Conservation (phyloP, 371 early-diverging fungal genomes). For the Gilbertella persicaria region DNA sequence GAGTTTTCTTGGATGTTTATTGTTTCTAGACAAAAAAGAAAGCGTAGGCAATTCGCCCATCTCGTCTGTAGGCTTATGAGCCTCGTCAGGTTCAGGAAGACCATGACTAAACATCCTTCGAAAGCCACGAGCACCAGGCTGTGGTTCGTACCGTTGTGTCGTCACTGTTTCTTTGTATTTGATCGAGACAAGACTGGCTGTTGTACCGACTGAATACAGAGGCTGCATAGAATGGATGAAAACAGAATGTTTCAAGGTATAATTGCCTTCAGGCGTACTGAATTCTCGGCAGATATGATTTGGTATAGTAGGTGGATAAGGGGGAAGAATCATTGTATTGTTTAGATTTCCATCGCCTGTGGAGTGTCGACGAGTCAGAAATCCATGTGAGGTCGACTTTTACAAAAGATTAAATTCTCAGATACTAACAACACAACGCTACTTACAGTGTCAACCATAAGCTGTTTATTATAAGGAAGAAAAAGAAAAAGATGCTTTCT, state of each 20-base stretch:
- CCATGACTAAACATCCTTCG: conserved; percentile 26
- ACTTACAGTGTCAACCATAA: conserved; percentile 27
- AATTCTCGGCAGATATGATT: conserved; percentile 43
- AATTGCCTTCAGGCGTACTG: conserved; percentile 57
- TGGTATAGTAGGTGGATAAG: conserved; percentile 41
- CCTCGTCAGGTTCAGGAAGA: too few species aligned
- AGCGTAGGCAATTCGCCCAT: conserved; percentile 33
- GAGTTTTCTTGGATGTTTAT: conserved; percentile 38
- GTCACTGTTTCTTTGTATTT: conserved; percentile 57
- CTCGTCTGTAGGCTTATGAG: conserved; percentile 14
- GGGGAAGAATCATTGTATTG: conserved; percentile 23
- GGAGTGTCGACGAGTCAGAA: conserved; percentile 40
- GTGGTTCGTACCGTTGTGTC: conserved; percentile 44
- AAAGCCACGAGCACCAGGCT: conserved; percentile 42
- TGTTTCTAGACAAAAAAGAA: conserved; percentile 35
- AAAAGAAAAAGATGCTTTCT: neutral
- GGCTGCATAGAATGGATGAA: conserved; percentile 53
- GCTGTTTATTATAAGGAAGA: neutral
- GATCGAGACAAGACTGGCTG: conserved; percentile 58
- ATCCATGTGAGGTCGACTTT: conserved; percentile 31
- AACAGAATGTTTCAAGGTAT: conserved; percentile 52
- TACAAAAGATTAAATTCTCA: neutral
- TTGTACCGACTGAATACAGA: conserved; percentile 52
- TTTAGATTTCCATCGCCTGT: conserved; percentile 26
- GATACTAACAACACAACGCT: neutral